Base-by-base conservation (phyloP, 257 asterid species). In the Solanum acaule region DNA sequence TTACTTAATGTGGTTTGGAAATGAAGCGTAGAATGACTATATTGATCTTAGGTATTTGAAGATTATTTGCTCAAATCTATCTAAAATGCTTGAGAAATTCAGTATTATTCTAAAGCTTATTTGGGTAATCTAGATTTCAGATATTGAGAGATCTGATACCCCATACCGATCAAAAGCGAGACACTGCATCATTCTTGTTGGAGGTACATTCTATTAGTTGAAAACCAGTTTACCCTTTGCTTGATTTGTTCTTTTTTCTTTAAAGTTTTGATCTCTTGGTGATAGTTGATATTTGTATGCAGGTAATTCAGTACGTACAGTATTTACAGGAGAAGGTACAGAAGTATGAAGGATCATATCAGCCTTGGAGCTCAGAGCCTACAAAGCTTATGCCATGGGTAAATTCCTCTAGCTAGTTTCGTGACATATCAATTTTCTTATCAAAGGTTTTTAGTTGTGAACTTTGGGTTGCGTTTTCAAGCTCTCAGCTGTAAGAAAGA, bases 341-440 rank as follows among this genome's bases (percentile, higher is more conserved):
- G 46, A 95, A 93, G 89, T 91, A 94, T 86, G 99, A 96, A 90
- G 98, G 98, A 37, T 88, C 98, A 2, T 94, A 92, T 90, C 99
- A 95, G 89, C 89, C 94, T 84, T 95, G 98, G 99, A 92, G 91
- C 88, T 93, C 98, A 33, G 99, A 96, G 91, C 96, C 98, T 81
- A 94, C 96, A 85, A 96, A 96, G 91, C 93, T 95, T 91, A 94
- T 94, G 98, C 98, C 99, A 86, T 96, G 99, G 99, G 99, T 96
- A 94, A 89, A 87, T 85, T 86, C 82, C 92, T 70, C 29, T 82
- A 31, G 44, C 70, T 82, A 49, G 40, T 31, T 31, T 18, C 25
- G 34, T 10, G 42, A 6, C 6, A 6, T 49, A 82, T 44, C 22
- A 31, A 49, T 49, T 49, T 82, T 49, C 70, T 82, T 29, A 52